Evolutionary conservation across 2,329 filamentous ascomycete species (phyloP).

Genomic region (Ceratocystis huliohia): DNA sequence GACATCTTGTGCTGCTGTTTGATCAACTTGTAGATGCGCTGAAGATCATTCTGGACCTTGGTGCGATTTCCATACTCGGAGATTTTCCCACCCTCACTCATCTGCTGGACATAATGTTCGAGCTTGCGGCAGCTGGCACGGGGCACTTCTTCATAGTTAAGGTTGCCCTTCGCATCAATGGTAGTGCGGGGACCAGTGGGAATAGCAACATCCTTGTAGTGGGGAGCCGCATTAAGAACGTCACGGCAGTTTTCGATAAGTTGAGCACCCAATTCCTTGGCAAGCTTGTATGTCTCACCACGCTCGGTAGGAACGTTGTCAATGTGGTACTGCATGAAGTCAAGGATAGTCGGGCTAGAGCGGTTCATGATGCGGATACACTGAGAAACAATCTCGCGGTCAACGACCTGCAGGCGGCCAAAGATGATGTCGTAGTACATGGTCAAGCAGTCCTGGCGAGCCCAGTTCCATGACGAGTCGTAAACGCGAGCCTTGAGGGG

Average conservation of each 20-base stretch:
- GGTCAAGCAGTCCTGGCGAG: slow-evolving; percentile 85
- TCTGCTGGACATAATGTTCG: slow-evolving; percentile 95
- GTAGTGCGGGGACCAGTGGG: slow-evolving; percentile 86
- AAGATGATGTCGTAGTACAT: slow-evolving; percentile 99
- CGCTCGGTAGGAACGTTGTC: slow-evolving; percentile 95
- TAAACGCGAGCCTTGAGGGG: slow-evolving; percentile 89
- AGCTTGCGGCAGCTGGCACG: slow-evolving; percentile 86
- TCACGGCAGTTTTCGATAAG: slow-evolving; percentile 97
- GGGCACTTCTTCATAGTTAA: slow-evolving; percentile 81
- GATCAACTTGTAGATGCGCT: slow-evolving; percentile 94
- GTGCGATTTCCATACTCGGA: slow-evolving; percentile 97
- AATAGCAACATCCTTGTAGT: slow-evolving; percentile 89
- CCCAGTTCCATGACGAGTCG: slow-evolving; percentile 99
- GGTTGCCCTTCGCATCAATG: slow-evolving; percentile 83
- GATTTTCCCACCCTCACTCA: slow-evolving; percentile 97
- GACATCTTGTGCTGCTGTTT: slow-evolving; percentile 96
- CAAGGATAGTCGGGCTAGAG: slow-evolving; percentile 84
- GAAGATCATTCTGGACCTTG: slow-evolving; percentile 92
- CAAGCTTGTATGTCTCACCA: slow-evolving; percentile 95
- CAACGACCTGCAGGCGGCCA: slow-evolving; percentile 78
- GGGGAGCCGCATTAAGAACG: slow-evolving; percentile 67
- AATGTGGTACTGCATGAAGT: slow-evolving; percentile 99
- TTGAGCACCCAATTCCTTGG: slow-evolving; percentile 82
- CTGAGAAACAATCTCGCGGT: slow-evolving; percentile 95
- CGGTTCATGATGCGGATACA: slow-evolving; percentile 99